phyloP scores from a whole-genome alignment of 371 early-diverging fungal genomes.

The Phascolomyces articulosus region DNA sequence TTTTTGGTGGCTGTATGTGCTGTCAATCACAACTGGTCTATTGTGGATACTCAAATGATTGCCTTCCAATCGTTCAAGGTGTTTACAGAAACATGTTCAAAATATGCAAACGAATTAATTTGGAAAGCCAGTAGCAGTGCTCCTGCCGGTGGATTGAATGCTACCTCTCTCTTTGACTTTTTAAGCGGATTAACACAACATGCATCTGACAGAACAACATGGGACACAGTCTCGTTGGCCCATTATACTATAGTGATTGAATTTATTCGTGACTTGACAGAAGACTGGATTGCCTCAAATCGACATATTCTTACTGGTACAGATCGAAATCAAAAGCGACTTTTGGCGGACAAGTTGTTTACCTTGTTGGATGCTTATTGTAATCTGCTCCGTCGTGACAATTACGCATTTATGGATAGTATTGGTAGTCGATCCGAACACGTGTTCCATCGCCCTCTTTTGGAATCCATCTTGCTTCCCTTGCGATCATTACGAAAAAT shows the following conservation, averaged over 20 bases:
- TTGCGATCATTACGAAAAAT: slow-evolving; percentile 34
- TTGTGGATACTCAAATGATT: slow-evolving; percentile 41
- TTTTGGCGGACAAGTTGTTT: slow-evolving; percentile 27
- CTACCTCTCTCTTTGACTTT: slow-evolving; percentile 22
- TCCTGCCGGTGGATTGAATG: neutral
- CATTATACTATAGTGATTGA: slow-evolving; percentile 28
- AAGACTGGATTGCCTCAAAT: slow-evolving; percentile 42
- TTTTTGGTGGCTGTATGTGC: slow-evolving; percentile 26
- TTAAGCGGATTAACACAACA: slow-evolving; percentile 23
- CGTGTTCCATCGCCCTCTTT: slow-evolving; percentile 41
- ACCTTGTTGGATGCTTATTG: slow-evolving; percentile 26
- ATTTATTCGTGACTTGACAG: slow-evolving; percentile 40
- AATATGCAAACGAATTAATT: slow-evolving; percentile 29
- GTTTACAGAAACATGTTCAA: slow-evolving; percentile 37
- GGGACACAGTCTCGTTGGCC: slow-evolving; percentile 33
- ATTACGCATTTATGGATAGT: slow-evolving; percentile 34
- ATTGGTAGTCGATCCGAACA: slow-evolving; percentile 24
- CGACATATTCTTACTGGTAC: slow-evolving; percentile 12
- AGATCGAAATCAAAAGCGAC: slow-evolving; percentile 19
- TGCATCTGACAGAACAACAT: slow-evolving; percentile 21
- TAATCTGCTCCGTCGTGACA: slow-evolving; percentile 32
- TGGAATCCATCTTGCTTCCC: slow-evolving; percentile 37
- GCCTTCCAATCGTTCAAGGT: slow-evolving; percentile 37
- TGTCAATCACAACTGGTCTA: slow-evolving; percentile 41
- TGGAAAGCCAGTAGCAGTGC: slow-evolving; percentile 29